These are phyloP conservation scores for Scutellaria baicalensis DNA, from an alignment of 257 asterid species.

Conservation along the genomic window DNA sequence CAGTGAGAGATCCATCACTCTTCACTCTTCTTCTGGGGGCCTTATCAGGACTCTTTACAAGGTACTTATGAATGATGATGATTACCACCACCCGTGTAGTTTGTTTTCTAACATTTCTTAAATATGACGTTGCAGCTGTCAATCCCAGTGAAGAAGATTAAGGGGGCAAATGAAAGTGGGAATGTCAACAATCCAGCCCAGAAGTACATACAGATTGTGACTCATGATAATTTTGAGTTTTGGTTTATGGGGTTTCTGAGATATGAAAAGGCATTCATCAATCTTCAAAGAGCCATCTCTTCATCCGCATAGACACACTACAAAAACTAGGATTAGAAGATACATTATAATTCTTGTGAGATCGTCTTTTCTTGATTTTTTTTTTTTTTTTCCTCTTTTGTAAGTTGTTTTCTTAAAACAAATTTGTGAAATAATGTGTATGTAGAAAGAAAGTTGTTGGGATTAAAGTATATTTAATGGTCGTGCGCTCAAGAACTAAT, in stretches of 20 bases:
- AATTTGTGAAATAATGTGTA: no score
- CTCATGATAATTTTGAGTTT: constrained; percentile 64
- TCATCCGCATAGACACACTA: no score
- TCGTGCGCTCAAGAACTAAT: no score
- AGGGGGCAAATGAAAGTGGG: constrained; percentile 46
- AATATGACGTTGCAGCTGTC: constrained; percentile 38
- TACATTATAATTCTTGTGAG: no score
- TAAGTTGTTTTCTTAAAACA: no score
- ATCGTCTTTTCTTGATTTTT: no score
- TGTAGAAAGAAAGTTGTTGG: no score
- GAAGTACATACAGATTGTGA: constrained; percentile 65
- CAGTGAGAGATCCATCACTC: constrained; percentile 66
- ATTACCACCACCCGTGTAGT: no score
- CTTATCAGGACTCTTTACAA: constrained; percentile 52
- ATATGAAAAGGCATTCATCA: constrained; percentile 66
- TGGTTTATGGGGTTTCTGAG: constrained; percentile 98
- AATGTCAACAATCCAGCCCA: constrained; percentile 54
- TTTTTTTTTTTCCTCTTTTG: no score
- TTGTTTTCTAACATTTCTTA: no score
- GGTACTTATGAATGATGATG: constrained; percentile 29
- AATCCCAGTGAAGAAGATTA: constrained; percentile 62
- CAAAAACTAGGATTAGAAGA: no score
- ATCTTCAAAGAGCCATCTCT: constrained; percentile 52
- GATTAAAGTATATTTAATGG: no score
- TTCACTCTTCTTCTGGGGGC: constrained; percentile 40